Evolutionary conservation across 768 basidiomycete species (phyloP).

Genomic region (Neoboletus brunneissimus): DNA sequence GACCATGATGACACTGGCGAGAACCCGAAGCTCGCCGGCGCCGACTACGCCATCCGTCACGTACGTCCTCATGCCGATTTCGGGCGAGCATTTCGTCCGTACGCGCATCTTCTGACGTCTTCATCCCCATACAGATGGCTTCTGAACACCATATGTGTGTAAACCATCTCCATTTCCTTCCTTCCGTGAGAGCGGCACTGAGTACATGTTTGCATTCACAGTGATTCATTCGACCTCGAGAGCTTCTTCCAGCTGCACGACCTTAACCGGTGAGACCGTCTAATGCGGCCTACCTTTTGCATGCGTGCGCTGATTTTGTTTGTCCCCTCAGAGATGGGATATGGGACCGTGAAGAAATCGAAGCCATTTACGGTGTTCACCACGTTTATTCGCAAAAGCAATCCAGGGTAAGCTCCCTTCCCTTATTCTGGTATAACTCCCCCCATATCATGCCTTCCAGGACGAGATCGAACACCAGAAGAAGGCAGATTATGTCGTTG

Average conservation of each 20-base stretch:
- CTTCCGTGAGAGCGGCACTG: not conserved
- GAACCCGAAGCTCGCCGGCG: constrained; percentile 49
- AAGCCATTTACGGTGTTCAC: constrained; percentile 95
- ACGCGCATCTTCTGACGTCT: constrained; percentile 12
- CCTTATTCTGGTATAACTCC: not conserved
- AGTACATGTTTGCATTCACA: constrained; percentile 28
- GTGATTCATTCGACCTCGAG: constrained; percentile 76
- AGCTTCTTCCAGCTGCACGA: constrained; percentile 98
- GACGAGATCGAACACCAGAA: constrained; percentile 76
- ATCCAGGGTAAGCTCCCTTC: constrained; percentile 49
- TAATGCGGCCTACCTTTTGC: not conserved
- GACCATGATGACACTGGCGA: constrained; percentile 56
- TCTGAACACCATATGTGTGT: constrained; percentile 82
- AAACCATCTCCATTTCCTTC: constrained; percentile 1
- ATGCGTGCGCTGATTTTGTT: not conserved
- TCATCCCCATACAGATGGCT: constrained; percentile 63
- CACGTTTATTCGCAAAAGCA: constrained; percentile 85
- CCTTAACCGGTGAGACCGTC: constrained; percentile 62
- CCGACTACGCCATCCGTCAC: constrained; percentile 82
- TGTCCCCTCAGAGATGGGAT: constrained; percentile 60
- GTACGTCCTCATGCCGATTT: constrained; percentile 49
- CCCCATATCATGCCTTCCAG: constrained; percentile 29
- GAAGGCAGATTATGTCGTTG: constrained; percentile 78
- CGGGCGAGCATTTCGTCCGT: not conserved
- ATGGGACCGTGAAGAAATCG: constrained; percentile 86